Percentiles rank a stretch among this genome's conserved stretches.
These are phyloP conservation scores for Stephania yunnanensis DNA, from an alignment of 164 flowering plant genomes.

Conservation along the genomic window DNA sequence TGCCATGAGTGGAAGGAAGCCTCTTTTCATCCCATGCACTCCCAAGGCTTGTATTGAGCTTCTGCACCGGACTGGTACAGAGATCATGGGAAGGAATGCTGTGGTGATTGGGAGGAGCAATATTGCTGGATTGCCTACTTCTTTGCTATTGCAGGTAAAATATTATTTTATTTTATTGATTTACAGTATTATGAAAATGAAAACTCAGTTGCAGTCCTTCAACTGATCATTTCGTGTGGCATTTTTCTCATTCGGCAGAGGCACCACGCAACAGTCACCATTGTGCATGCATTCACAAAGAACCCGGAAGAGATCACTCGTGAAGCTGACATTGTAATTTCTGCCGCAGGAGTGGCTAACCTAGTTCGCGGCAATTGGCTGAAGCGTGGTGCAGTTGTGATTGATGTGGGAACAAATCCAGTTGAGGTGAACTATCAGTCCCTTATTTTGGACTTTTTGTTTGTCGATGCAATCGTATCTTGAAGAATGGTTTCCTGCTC, in stretches of 20 bases:
- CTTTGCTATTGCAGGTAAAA: slow-evolving; percentile 69
- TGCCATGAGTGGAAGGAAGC: slow-evolving; percentile 77
- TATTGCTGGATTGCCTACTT: slow-evolving; percentile 71
- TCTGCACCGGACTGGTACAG: slow-evolving; percentile 48
- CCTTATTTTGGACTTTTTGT: neutral
- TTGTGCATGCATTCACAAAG: slow-evolving; percentile 53
- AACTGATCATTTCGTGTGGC: slow-evolving; percentile 5
- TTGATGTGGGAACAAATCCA: slow-evolving; percentile 83
- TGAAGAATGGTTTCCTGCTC: neutral
- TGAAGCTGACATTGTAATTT: slow-evolving; percentile 78
- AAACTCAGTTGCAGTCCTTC: neutral
- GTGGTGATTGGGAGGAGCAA: slow-evolving; percentile 88
- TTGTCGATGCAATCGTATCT: neutral
- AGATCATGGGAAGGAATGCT: slow-evolving; percentile 67
- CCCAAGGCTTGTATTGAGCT: slow-evolving; percentile 81
- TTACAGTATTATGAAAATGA: neutral
- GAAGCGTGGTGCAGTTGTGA: slow-evolving; percentile 81
- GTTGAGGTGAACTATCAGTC: slow-evolving; percentile 41
- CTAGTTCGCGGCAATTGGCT: slow-evolving; percentile 79
- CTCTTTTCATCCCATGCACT: slow-evolving; percentile 74
- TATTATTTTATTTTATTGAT: neutral
- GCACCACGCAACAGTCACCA: slow-evolving; percentile 78
- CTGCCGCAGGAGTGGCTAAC: slow-evolving; percentile 77
- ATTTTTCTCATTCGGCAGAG: slow-evolving; percentile 40
- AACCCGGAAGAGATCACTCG: slow-evolving; percentile 60